A percentile compares a stretch with the other conserved stretches of the same genome.
Evolutionary conservation across 2,329 filamentous ascomycete species (phyloP).

Genomic region (Aureobasidium sp.): DNA sequence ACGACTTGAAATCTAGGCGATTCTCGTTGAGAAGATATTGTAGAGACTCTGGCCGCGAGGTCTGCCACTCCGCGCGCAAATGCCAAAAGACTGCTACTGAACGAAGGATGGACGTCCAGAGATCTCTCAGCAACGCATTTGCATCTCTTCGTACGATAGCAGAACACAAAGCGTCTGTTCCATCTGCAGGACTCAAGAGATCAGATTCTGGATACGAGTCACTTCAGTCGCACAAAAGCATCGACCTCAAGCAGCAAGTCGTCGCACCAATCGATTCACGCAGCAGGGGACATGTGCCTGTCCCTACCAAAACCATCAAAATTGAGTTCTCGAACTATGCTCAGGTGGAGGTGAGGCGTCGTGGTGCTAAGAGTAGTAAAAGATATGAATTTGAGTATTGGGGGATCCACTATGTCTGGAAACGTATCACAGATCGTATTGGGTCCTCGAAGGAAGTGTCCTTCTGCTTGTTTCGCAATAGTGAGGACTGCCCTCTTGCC

Average conservation of each 20-base stretch:
- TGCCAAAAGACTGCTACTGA: conserved; percentile 51
- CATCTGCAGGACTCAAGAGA: conserved; percentile 40
- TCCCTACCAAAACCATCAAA: conserved; percentile 70
- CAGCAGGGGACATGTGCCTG: conserved; percentile 33
- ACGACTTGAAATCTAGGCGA: conserved; percentile 76
- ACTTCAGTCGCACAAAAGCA: conserved; percentile 36
- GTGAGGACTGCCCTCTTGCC: conserved; percentile 60
- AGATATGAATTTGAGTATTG: conserved; percentile 92
- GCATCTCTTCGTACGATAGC: conserved; percentile 50
- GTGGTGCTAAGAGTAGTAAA: conserved; percentile 60
- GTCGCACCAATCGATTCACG: conserved; percentile 30
- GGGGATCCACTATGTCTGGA: conserved; percentile 81
- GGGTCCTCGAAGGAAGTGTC: conserved; percentile 56
- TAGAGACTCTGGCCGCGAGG: conserved; percentile 84
- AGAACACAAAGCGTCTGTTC: conserved; percentile 40
- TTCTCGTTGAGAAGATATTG: conserved; percentile 90
- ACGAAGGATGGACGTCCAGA: conserved; percentile 46
- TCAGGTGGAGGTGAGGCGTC: conserved; percentile 72
- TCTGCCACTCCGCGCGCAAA: conserved; percentile 75
- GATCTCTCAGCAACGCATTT: conserved; percentile 55
- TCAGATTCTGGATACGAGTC: conserved; percentile 56
- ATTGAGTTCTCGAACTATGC: conserved; percentile 98
- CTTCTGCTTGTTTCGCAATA: conserved; percentile 70
- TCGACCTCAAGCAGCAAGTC: conserved; percentile 27
- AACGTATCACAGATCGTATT: conserved; percentile 62